Conservation (phyloP, 2,329 filamentous ascomycete genomes). For the Pseudodiploospora longispora region DNA sequence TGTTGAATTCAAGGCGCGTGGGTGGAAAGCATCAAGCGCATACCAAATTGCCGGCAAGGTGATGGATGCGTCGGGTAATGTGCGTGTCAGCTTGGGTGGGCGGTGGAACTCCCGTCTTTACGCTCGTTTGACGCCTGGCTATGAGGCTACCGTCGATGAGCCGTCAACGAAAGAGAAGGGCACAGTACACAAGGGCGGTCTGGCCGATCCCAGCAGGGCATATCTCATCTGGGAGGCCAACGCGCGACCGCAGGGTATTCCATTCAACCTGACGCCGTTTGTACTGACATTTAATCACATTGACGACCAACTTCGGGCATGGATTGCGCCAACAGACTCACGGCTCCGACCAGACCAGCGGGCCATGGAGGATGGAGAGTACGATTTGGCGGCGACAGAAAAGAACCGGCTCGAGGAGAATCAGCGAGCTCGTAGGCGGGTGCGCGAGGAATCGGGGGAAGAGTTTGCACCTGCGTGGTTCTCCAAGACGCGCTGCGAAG, state of each 20-base stretch:
- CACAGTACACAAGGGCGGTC: constrained; percentile 40
- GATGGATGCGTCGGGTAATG: constrained; percentile 67
- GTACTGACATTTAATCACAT: constrained; percentile 90
- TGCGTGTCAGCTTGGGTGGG: constrained; percentile 83
- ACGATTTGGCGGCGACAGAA: constrained; percentile 85
- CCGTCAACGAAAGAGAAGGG: constrained; percentile 27
- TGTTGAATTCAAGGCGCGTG: constrained; percentile 88
- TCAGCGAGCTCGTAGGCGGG: constrained; percentile 67
- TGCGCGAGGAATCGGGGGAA: constrained; percentile 68
- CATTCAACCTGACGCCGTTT: constrained; percentile 96
- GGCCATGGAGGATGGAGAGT: constrained; percentile 98
- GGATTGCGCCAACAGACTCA: constrained; percentile 87
- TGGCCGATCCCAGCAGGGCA: constrained; percentile 61
- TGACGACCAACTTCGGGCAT: constrained; percentile 67
- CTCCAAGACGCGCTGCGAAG: constrained; percentile 57
- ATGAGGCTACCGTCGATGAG: constrained; percentile 64
- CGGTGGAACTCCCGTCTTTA: constrained; percentile 98
- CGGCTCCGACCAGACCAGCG: constrained; percentile 88
- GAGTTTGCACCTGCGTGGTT: constrained; percentile 87
- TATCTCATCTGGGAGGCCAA: constrained; percentile 93
- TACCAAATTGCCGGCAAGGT: constrained; percentile 86
- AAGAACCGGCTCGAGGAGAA: constrained; percentile 93
- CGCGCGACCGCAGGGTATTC: constrained; percentile 70
- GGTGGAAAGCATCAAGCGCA: constrained; percentile 90
- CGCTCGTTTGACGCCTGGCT: constrained; percentile 84